Conservation (phyloP, 2,329 filamentous ascomycete species). For the Nemania sp. region DNA sequence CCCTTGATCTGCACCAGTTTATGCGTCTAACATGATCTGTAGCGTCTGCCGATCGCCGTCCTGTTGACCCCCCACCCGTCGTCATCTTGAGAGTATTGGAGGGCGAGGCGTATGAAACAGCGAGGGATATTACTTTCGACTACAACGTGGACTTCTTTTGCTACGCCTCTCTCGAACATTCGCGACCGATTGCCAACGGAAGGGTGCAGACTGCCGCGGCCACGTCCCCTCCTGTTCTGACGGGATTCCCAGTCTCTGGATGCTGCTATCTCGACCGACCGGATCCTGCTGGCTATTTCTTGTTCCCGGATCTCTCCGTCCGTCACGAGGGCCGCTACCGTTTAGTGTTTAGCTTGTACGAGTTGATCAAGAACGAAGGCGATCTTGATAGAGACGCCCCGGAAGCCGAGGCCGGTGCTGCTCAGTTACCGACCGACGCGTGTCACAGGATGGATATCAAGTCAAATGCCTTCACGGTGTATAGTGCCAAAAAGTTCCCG, state of each 20-base stretch:
- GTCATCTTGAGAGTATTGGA: conserved; percentile 88
- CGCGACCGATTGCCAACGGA: conserved; percentile 79
- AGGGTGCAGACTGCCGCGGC: conserved; percentile 70
- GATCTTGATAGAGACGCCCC: conserved; percentile 68
- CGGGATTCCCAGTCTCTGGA: conserved; percentile 90
- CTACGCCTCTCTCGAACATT: conserved; percentile 86
- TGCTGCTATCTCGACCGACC: conserved; percentile 96
- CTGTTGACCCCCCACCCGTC: conserved; percentile 92
- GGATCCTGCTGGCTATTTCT: conserved; percentile 81
- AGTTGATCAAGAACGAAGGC: conserved; percentile 84
- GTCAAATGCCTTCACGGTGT: conserved; percentile 84
- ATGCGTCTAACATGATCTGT: conserved; percentile 17
- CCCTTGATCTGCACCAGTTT: neutral
- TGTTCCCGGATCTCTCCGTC: conserved; percentile 95
- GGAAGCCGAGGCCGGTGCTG: conserved; percentile 39
- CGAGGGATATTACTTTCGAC: conserved; percentile 77
- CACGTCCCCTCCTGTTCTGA: conserved; percentile 79
- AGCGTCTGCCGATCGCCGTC: conserved; percentile 86
- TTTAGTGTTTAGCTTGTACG: conserved; percentile 90
- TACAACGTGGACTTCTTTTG: conserved; percentile 99
- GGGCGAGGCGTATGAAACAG: conserved; percentile 62
- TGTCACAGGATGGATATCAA: conserved; percentile 89
- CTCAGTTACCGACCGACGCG: conserved; percentile 53
- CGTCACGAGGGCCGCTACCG: conserved; percentile 92
- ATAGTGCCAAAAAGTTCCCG: conserved; percentile 97